Conservation (phyloP, 768 basidiomycete species). For the Mycena pura region DNA sequence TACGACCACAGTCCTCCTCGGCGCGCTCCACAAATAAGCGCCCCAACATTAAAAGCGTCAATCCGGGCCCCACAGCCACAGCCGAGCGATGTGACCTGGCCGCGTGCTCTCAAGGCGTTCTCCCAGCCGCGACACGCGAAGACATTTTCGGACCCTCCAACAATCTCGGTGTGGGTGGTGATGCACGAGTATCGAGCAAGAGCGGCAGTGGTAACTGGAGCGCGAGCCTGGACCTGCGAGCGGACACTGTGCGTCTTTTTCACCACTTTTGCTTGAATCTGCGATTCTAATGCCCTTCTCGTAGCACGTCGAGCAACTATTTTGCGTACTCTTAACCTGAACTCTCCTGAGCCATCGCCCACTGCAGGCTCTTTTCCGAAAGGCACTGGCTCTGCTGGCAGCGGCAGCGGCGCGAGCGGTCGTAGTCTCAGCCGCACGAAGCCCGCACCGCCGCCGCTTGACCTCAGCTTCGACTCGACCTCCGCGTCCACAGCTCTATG, state of each 20-base stretch:
- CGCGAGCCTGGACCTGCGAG: constrained; percentile 16
- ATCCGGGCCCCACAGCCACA: constrained; percentile 89
- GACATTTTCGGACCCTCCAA: constrained; percentile 68
- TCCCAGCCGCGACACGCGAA: constrained; percentile 54
- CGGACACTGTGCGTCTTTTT: constrained; percentile 51
- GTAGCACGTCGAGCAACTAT: constrained; percentile 81
- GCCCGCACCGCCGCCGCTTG: constrained; percentile 17
- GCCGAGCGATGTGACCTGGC: constrained; percentile 71
- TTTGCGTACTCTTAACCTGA: constrained; percentile 81
- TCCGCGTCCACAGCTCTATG: background rate
- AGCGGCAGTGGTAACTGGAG: background rate
- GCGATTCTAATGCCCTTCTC: constrained; percentile 26
- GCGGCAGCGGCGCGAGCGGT: constrained; percentile 26
- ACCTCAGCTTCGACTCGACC: constrained; percentile 19
- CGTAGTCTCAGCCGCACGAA: background rate
- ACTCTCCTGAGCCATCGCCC: constrained; percentile 67
- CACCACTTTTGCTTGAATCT: constrained; percentile 27
- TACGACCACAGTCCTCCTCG: constrained; percentile 49
- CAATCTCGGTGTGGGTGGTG: constrained; percentile 71
- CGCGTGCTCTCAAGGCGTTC: constrained; percentile 67
- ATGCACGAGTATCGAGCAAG: constrained; percentile 56
- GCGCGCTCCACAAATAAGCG: background rate
- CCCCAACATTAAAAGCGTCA: constrained; percentile 29
- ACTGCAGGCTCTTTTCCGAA: constrained; percentile 52
- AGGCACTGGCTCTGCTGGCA: constrained; percentile 51